Conservation (phyloP, 176 grass and related monocot genomes). For the Rhynchospora pubera region DNA sequence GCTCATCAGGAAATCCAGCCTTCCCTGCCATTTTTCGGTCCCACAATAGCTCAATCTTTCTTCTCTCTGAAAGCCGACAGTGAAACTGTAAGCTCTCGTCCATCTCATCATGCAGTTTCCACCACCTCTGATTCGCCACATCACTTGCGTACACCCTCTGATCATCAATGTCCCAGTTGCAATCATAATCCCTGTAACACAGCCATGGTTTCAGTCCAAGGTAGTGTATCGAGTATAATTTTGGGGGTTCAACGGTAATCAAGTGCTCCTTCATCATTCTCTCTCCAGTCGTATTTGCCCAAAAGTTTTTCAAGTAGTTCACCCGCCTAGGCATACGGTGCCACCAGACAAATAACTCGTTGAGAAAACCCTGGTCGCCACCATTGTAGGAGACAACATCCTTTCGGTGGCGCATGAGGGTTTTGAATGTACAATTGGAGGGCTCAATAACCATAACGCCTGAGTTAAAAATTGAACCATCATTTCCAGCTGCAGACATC, state of each 20-base stretch:
- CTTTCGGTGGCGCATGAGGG: slow-evolving; percentile 36
- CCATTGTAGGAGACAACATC: slow-evolving; percentile 84
- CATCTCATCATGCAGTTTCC: slow-evolving; percentile 76
- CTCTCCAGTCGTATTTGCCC: slow-evolving; percentile 60
- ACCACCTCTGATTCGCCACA: slow-evolving; percentile 59
- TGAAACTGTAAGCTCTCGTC: slow-evolving; percentile 42
- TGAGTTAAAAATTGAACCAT: slow-evolving; percentile 74
- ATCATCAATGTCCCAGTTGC: slow-evolving; percentile 72
- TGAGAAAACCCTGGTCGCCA: slow-evolving; percentile 92
- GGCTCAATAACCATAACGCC: slow-evolving; percentile 91
- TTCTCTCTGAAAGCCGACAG: slow-evolving; percentile 45
- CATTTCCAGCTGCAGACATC: slow-evolving; percentile 70
- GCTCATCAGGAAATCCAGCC: slow-evolving; percentile 37
- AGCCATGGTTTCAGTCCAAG: slow-evolving; percentile 82
- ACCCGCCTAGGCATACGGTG: slow-evolving; percentile 74
- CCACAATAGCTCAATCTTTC: slow-evolving; percentile 54
- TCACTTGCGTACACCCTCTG: slow-evolving; percentile 80
- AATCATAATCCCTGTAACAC: slow-evolving; percentile 92
- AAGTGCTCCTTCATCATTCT: slow-evolving; percentile 57
- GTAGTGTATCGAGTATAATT: slow-evolving; percentile 76
- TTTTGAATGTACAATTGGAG: slow-evolving; percentile 64
- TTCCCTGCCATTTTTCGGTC: slow-evolving; percentile 50
- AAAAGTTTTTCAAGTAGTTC: slow-evolving; percentile 96
- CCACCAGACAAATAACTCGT: slow-evolving; percentile 99
- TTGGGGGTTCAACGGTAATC: slow-evolving; percentile 53